Evolutionary conservation across 2,329 filamentous ascomycete genomes (phyloP), one percentile per base, ranked within the genome.

Genomic region (Phaeosphaeria sp.): DNA sequence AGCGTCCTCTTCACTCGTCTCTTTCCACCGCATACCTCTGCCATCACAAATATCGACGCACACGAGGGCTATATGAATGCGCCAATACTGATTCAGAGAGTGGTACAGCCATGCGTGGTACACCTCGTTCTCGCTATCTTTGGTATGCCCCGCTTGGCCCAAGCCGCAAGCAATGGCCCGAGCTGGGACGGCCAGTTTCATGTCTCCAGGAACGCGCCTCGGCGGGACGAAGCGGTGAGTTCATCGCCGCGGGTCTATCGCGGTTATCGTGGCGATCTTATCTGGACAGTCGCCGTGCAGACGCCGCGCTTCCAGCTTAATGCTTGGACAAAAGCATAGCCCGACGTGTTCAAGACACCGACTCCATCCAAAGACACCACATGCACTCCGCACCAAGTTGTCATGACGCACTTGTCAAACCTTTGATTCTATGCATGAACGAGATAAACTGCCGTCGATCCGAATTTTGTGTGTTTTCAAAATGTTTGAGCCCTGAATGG

Each of bases 311-410:
- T 25, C 50, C 18, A 39, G 50, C 55, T 59, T 60, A 25, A 60
- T 65, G 57, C 62, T 54, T 51, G 62, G 13, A 50, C 20, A 23
- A n/a, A 51, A 23, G 51, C 18, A 46, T 57, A 46, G 55, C 51
- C 56, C 46, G 59, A 62, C 62, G 46, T 46, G 52, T 50, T 47
- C 52, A 49, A 52, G 53, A 60, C 59, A 49, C 62, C 43, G 62
- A 60, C 46, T 48, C 55, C 23, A 43, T 50, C 46, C 39, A 59
- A 50, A 50, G 9, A 17, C 46, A 46, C 49, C 48, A 50, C 3
- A 13, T 25, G 22, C 27, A 23, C 44, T n/a, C 44, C 21, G 17
- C 21, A 25, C 21, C 20, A 23, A 23, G 13, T 6, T 46, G 44
- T 46, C 44, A 46, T 25, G 44, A 46, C 22, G 22, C 44, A 46